Evolutionary conservation across 2,329 filamentous ascomycete species (phyloP), one percentile per base, ranked within the genome.

Genomic region (Botrytis byssoidea): DNA sequence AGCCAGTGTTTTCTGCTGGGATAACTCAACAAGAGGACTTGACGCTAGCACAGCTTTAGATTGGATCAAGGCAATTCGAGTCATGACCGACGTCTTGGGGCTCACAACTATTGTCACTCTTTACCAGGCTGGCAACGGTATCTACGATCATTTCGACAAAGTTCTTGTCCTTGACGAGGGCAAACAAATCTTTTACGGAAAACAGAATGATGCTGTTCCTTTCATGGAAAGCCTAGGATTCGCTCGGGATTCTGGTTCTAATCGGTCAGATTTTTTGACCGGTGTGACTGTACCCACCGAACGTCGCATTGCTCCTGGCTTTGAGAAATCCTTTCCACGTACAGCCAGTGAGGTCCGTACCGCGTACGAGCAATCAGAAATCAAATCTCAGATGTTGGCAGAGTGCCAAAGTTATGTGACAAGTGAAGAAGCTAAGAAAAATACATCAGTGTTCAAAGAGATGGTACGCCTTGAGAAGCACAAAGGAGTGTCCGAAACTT

Each of bases 81-180:
- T 88, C 6, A 84, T 92, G 85, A 91, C 90, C 0, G 88, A 92
- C 74, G 85, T 90, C 1, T 82, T 88, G 7, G 88, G 88, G 0
- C 82, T 90, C 4, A 83, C 88, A 0, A 87, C 88, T 0, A 88
- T 91, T 66, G 88, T 91, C 20, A 91, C 89, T 0, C 83, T 92
- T 0, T 93, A 93, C 79, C 91, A 92, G 79, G 90, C 91, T 5
- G 89, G 89, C 8, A 91, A 93, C 72, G 89, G 87, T 37, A 92
- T 93, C 74, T 92, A 91, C 79, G 84, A 91, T 40, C 84, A 90
- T 0, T 92, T 92, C 79, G 90, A 93, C 80, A 93, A 92, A 78
- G 90, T 92, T 0, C 83, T 92, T 0, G 86, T 92, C 10, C 84
- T 93, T 4, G 90, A 92, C 65, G 86, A 89, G 73, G 91, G 90